Conservation (phyloP, 2,329 filamentous ascomycete species). For the Thyridium curvatum region DNA sequence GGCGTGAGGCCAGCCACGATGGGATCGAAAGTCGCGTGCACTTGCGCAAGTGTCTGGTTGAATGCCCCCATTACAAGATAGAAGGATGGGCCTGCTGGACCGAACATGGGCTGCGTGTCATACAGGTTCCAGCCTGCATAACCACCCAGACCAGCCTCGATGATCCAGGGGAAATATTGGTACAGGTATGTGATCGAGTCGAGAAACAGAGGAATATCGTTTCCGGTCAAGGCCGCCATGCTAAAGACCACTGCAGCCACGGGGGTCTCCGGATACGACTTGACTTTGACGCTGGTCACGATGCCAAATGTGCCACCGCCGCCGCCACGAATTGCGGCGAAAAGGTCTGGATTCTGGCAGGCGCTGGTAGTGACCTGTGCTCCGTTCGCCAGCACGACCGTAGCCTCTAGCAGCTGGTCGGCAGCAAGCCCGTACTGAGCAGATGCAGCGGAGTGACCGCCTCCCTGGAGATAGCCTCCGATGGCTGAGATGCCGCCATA, state of each 20-base stretch:
- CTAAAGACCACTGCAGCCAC: not conserved
- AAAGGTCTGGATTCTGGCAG: slow-evolving; percentile 41
- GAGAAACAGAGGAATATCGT: not conserved
- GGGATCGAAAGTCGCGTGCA: not conserved
- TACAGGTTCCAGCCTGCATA: not conserved
- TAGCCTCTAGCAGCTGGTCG: slow-evolving; percentile 35
- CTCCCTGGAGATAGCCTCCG: slow-evolving; percentile 16
- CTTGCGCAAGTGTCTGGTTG: not conserved
- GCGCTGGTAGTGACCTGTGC: slow-evolving; percentile 23
- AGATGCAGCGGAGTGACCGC: slow-evolving; percentile 31
- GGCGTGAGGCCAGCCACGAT: not conserved
- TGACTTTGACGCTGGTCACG: too few species aligned
- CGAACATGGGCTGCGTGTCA: not conserved
- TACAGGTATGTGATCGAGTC: not conserved
- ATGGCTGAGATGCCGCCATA: not conserved
- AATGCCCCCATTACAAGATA: not conserved
- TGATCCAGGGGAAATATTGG: not conserved
- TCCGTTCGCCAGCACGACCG: slow-evolving; percentile 31
- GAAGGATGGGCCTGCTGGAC: not conserved
- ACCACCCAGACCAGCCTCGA: not conserved
- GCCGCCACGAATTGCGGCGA: slow-evolving; percentile 49
- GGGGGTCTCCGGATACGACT: too few species aligned
- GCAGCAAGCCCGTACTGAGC: slow-evolving; percentile 33
- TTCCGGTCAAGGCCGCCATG: not conserved
- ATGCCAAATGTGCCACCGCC: slow-evolving; percentile 39